phyloP scores from a whole-genome alignment of 306 rosid species.

The Trifolium fragiferum region DNA sequence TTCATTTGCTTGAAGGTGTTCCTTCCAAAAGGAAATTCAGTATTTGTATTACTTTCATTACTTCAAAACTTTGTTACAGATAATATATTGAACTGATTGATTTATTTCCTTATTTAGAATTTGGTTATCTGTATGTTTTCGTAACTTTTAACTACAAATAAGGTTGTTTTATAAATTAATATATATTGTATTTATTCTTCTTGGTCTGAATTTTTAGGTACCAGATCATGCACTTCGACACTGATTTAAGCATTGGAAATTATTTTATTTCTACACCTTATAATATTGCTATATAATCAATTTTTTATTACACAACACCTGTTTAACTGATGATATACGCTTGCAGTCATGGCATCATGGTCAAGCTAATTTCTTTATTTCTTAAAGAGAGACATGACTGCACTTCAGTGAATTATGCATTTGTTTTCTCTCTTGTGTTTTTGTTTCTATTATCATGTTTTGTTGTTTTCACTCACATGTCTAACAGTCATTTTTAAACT shows the following conservation, averaged over 20 bases:
- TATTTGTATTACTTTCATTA: background rate
- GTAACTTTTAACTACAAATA: background rate
- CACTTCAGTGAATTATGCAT: background rate
- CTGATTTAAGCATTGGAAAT: background rate
- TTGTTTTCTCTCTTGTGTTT: background rate
- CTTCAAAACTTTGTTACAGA: slow-evolving; percentile 1
- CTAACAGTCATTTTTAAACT: slow-evolving; percentile 18
- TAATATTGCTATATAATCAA: slow-evolving; percentile 10
- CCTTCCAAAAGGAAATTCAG: background rate
- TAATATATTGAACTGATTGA: slow-evolving; percentile 7
- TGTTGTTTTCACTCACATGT: background rate
- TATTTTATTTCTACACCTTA: background rate
- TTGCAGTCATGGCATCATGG: slow-evolving; percentile 1
- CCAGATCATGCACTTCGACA: background rate
- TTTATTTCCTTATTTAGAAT: slow-evolving; percentile 6
- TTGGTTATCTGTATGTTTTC: background rate
- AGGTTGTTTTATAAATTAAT: background rate
- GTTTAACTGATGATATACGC: background rate
- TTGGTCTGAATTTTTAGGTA: background rate
- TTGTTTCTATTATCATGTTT: background rate
- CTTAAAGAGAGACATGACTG: background rate
- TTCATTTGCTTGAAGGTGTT: background rate
- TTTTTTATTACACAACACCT: background rate
- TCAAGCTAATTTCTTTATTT: slow-evolving; percentile 6
- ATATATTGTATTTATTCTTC: background rate